Base-by-base conservation (phyloP, 2,329 filamentous ascomycete genomes). In the Cercospora nicotianae region DNA sequence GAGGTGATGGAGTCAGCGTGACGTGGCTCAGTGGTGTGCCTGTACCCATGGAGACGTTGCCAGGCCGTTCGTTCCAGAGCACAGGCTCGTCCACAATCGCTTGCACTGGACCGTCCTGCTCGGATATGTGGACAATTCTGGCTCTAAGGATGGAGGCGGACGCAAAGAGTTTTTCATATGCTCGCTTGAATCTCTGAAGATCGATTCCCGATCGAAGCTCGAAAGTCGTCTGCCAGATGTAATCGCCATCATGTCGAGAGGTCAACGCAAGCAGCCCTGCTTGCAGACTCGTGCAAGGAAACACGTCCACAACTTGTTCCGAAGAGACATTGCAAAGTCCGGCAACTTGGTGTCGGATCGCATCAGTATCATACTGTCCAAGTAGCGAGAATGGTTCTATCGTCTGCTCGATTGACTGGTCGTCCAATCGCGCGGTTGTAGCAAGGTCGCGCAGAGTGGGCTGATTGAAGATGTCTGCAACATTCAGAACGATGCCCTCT, bases 401-500 rank as follows among this genome's bases (percentile, higher is more conserved):
- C 5, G 33, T 45, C 39, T 63, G 39, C 59, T 62, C 18, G 39
- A 33, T 30, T 10, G 5, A 57, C 18, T 65, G 16, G 12, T 28
- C 20, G 23, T 58, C n/a, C 16, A n/a, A 30, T 18, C 33, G 58
- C n/a, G 58, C 48, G 5, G 31, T 51, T 12, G 39, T 26, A 30
- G 55, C 63, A 18, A 65, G 57, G 6, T 26, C 64, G 16, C 58
- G 33, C 5, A 66, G 45, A 30, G 64, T 62, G n/a, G 71, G 70
- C 3, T 64, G 42, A 10, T 67, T 65, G 74, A 84, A 84, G 20
- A 83, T 79, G 61, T 81, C 79, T 5, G 78, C 78, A 2, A 84
- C 82, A 0, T 77, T 79, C 1, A 83, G 68, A 16, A 72, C 75
- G 16, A 81, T 66, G 1, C 79, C 79, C 33, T 77, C 72, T 9